Evolutionary conservation across 768 basidiomycete genomes (phyloP), one percentile per base, ranked within the genome.

Genomic region (Lentinula guzmanii): DNA sequence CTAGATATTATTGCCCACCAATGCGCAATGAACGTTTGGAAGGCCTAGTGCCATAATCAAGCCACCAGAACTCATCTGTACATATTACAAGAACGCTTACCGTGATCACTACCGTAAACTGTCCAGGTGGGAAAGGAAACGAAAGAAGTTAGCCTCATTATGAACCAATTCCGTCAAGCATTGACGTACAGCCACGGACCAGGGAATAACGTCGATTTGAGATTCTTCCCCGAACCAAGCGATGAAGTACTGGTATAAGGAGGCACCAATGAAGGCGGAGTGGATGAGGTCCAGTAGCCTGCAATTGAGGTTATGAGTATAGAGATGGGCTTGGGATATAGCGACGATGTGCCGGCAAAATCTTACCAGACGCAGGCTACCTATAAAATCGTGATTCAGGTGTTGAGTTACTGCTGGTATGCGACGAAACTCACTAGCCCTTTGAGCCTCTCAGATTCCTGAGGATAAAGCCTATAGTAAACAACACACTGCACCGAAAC

Each of bases 121-220:
- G 13, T 60, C n/a, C 5, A 18, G n/a, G 4, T 6, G 18, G 24
- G 2, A 18, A 33, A n/a, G 10, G 41, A 24, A 18, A 33, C 37
- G 10, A 54, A 39, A 39, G 7, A 37, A 34, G 18, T 39, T 53
- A 53, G 52, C 11, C n/a, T 39, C 18, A n/a, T 9, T 13, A 33
- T n/a, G 28, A 37, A 31, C 15, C 42, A n/a, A 46, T 33, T 21
- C 4, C 35, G 15, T n/a, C 39, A 48, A 11, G 28, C 5, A 5
- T 39, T 43, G 4, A 60, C 58, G 48, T 50, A 60, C 58, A 13
- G 58, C 58, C 15, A 60, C 34, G 18, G 58, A 60, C 58, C 58
- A 60, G 35, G 45, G 58, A 16, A 60, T 60, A 15, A 35, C 35
- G 15, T 60, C 45, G 16, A 60, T 60, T 50, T 28, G n/a, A 4